Conservation (phyloP, 2,329 filamentous ascomycete species). For the Aaosphaeria arxii region DNA sequence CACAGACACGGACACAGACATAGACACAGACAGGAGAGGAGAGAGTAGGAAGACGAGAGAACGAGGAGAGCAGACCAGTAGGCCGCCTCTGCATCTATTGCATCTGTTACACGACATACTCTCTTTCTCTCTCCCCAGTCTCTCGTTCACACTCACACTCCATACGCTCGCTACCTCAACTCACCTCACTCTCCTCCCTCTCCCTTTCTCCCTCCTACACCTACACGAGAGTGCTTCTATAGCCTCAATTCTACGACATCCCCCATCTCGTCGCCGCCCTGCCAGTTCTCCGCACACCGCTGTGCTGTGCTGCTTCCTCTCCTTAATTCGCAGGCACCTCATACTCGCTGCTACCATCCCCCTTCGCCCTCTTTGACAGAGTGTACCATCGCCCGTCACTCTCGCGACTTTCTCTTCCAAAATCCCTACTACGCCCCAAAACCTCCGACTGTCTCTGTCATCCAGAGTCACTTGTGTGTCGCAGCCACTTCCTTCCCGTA, state of each 20-base stretch:
- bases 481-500: constrained; percentile 1
- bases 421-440: constrained; percentile 7
- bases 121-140: background rate
- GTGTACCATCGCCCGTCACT: constrained; percentile 12
- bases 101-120: background rate
- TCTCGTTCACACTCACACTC: background rate
- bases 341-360: constrained; percentile 9
- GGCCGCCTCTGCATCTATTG: too few relatives aligned
- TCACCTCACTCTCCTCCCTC: constrained; percentile 21
- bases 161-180: constrained; percentile 12
- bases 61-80: too few relatives aligned
- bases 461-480: constrained; percentile 1
- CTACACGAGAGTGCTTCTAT: constrained; percentile 22
- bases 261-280: constrained; percentile 1
- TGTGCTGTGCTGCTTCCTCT: constrained; percentile 36
- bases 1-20: background rate
- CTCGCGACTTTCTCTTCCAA: constrained; percentile 10
- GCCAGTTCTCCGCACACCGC: constrained; percentile 21
- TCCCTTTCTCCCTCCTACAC: constrained; percentile 22
- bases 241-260: constrained; percentile 21
- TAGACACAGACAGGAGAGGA: too few relatives aligned
- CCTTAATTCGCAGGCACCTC: constrained; percentile 17
- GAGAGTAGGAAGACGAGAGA: too few relatives aligned
- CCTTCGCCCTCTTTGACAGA: constrained; percentile 36
- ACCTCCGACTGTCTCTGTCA: constrained; percentile 10